Evolutionary conservation across 2,329 filamentous ascomycete species (phyloP).

Genomic region (Phialophora verrucosa): DNA sequence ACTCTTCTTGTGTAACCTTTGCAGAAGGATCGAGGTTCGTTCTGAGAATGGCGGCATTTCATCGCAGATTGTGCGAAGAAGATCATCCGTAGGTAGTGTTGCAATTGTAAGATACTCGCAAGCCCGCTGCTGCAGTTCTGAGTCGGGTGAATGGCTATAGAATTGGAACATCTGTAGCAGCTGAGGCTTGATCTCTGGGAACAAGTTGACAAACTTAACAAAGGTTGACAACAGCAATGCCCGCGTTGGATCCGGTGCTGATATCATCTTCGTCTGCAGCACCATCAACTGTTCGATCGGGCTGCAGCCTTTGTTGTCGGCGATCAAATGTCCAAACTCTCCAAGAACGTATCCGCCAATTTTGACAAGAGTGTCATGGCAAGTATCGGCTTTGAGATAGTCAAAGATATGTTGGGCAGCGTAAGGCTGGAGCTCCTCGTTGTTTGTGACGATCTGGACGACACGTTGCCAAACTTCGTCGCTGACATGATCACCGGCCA

Average conservation of each 20-base stretch:
- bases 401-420: constrained; percentile 91
- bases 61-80: constrained; percentile 91
- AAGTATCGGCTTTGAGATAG: constrained; percentile 90
- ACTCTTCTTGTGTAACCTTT: constrained; percentile 91
- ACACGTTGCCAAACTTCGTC: constrained; percentile 99
- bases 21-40: constrained; percentile 86
- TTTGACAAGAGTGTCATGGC: constrained; percentile 96
- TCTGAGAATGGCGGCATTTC: constrained; percentile 99
- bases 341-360: constrained; percentile 96
- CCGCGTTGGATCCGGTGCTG: constrained; percentile 84
- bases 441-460: constrained; percentile 98
- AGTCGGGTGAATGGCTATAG: constrained; percentile 93
- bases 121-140: constrained; percentile 92
- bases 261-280: constrained; percentile 85
- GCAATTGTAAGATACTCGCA: constrained; percentile 92
- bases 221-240: constrained; percentile 96
- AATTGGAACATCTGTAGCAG: constrained; percentile 86
- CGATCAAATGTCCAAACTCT: constrained; percentile 95
- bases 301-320: constrained; percentile 87
- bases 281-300: constrained; percentile 97
- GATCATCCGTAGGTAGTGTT: constrained; percentile 83
- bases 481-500: constrained; percentile 97
- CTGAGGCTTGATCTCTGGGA: constrained; percentile 97
- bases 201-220: constrained; percentile 96
- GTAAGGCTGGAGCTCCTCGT: constrained; percentile 96